Base-by-base conservation (phyloP, 2,329 filamentous ascomycete species). In the Colletotrichum godetiae region DNA sequence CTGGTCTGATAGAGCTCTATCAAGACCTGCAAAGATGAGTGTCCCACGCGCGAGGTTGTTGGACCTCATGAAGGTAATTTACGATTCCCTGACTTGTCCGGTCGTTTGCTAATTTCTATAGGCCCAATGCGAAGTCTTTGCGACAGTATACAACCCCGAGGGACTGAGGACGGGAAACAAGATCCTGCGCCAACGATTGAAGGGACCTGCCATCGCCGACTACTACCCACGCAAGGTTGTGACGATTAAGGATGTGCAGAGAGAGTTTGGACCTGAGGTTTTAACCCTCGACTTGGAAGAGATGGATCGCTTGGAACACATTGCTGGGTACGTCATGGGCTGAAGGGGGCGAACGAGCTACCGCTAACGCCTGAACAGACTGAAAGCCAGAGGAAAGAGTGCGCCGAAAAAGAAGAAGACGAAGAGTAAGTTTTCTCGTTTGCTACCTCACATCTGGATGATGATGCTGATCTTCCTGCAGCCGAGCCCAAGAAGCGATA, bases 71-170 rank as follows among this genome's bases (percentile, higher is more conserved):
- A 95, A 95, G 92, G 95, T 94, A 84, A 58, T 49, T 4, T 5
- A 4, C 49, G 29, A 29, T 22, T 31, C 13, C 3, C n/a, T 11
- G 33, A 11, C 49, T 73, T 37, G 0, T n/a, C 15, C n/a, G 19
- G 15, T 49, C 7, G 7, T n/a, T n/a, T n/a, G 42, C 42, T 49
- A 11, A 49, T 6, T 3, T 10, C 7, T 77, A 53, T 78, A 98
- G 95, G 90, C 90, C 80, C 95, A 95, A 92, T 98, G 95, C 88
- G 91, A 92, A 82, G 91, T 98, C 86, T 99, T 98, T 88, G 92
- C 92, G 79, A 94, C 93, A 63, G 95, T 92, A 66, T 98, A 92
- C 88, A 99, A 99, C 84, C 97, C 97, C 31, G 89, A 94, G 68
- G 87, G 92, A 77, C 83, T 93, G 74, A 94, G 97, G 75, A 91